phyloP scores from a whole-genome alignment of 1,139 yeast genomes.

The Blastobotrys arbuscula region DNA sequence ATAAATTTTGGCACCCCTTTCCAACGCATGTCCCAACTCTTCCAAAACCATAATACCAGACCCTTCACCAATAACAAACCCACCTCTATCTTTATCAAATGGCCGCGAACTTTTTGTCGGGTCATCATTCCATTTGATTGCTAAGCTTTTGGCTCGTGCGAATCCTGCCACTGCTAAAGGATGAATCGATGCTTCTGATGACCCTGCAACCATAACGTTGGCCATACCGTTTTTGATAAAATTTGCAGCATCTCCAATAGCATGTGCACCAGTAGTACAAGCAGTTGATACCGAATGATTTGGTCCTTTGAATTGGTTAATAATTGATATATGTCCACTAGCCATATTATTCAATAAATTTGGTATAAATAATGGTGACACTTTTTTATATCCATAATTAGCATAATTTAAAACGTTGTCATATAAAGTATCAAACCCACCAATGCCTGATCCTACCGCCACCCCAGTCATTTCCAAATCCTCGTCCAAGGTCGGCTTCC shows the following conservation, averaged over 20 bases:
- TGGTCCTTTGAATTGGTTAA: conserved; percentile 73
- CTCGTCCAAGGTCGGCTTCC: conserved; percentile 37
- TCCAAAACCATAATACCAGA: conserved; percentile 77
- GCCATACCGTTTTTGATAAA: conserved; percentile 77
- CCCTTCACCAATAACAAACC: conserved; percentile 94
- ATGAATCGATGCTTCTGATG: conserved; percentile 81
- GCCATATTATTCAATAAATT: conserved; percentile 87
- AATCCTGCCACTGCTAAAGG: conserved; percentile 90
- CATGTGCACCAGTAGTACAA: conserved; percentile 93
- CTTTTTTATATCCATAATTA: conserved; percentile 56
- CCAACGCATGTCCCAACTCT: conserved; percentile 65
- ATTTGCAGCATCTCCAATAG: conserved; percentile 88
- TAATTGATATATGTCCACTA: conserved; percentile 82
- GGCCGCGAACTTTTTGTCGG: conserved; percentile 78
- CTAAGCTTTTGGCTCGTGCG: conserved; percentile 80
- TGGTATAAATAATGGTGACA: conserved; percentile 85
- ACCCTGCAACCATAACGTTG: conserved; percentile 87
- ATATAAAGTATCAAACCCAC: conserved; percentile 73
- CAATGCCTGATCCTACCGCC: conserved; percentile 90
- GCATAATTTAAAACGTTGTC: conserved; percentile 51
- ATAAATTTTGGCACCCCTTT: conserved; percentile 54
- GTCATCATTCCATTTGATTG: conserved; percentile 53
- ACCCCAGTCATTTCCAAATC: conserved; percentile 51
- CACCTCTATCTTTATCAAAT: conserved; percentile 70
- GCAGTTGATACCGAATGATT: conserved; percentile 89